Base-by-base conservation (phyloP, 768 basidiomycete genomes). In the Hirschioporus abietinus region DNA sequence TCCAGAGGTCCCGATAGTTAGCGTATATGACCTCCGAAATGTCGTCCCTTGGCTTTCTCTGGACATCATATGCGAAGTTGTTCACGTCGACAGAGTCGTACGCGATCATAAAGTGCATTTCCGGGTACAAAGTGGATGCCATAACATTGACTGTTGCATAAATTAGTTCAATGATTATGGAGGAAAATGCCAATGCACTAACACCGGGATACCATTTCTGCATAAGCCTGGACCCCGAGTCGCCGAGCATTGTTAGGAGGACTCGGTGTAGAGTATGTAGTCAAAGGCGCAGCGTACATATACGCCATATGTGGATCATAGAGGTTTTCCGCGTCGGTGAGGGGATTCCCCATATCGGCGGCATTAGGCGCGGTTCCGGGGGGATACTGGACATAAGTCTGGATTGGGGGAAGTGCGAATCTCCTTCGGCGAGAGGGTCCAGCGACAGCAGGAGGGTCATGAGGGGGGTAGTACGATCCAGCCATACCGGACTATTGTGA, bases 61-160 rank as follows among this genome's bases (percentile, higher is more conserved):
- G 79, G 24, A 86, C 68, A 67, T 88, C 83, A 69, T 83, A 86
- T 20, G 79, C 80, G 12, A 87, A 70, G 12, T 78, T 73, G 0
- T 85, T 84, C 30, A 78, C 78, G 67, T 86, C 85, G 7, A 52
- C 12, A 10, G 42, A 52, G 42, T 52, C 42, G 42, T 52, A 52
- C 4, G 42, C 42, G 42, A 52, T 52, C 42, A 52, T 52, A 10
- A 52, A 52, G 42, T 52, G 42, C 42, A 20, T 52, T 1, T 52
- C 42, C 42, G 42, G 42, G 42, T 52, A 52, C 5, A 52, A 3
- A 20, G 42, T 15, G 1, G 42, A 52, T 15, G 12, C 12, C 42
- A 12, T 52, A 20, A 52, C 42, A 20, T 52, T 52, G 42, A 20
- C 20, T 52, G 42, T 5, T 52, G 12, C 42, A 20, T 52, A 15